phyloP scores from a whole-genome alignment of 2,329 filamentous ascomycete genomes.

The Allantophomopsis cytisporea region DNA sequence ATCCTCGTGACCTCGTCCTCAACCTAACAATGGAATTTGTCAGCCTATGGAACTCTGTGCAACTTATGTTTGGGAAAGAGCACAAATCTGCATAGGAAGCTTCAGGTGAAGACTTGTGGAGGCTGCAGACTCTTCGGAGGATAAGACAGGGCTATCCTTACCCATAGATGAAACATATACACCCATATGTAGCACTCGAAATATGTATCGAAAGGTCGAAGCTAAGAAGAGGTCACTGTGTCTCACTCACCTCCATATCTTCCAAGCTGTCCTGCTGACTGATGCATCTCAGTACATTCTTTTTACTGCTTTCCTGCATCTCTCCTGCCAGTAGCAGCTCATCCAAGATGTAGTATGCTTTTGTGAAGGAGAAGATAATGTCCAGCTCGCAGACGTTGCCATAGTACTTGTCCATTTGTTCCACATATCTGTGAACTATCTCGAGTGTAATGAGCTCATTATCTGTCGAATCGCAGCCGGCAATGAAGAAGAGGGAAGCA shows the following conservation, averaged over 20 bases:
- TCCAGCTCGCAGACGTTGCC: constrained; percentile 99
- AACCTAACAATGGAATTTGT: constrained; percentile 12
- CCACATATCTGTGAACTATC: constrained; percentile 97
- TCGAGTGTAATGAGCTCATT: constrained; percentile 98
- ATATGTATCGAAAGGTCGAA: too few species aligned
- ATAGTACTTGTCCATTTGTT: constrained; percentile 99
- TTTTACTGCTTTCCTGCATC: constrained; percentile 98
- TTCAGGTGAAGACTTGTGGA: too few species aligned
- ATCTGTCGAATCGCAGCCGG: constrained; percentile 90
- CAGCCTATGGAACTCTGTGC: too few species aligned
- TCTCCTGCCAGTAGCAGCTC: constrained; percentile 91
- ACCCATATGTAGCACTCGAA: neutral
- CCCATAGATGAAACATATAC: neutral
- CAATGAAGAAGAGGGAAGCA: constrained; percentile 98
- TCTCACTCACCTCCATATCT: constrained; percentile 81
- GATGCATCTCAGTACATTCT: constrained; percentile 93
- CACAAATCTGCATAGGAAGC: too few species aligned
- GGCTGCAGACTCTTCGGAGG: too few species aligned
- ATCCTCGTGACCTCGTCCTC: constrained; percentile 22
- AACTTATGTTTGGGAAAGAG: too few species aligned
- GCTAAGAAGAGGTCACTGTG: too few species aligned
- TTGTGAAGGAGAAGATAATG: constrained; percentile 99
- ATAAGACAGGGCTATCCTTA: neutral
- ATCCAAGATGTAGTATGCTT: constrained; percentile 98
- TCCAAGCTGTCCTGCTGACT: constrained; percentile 94